Conservation (phyloP, 1,139 yeast species). For the Suhomyces taliae region DNA sequence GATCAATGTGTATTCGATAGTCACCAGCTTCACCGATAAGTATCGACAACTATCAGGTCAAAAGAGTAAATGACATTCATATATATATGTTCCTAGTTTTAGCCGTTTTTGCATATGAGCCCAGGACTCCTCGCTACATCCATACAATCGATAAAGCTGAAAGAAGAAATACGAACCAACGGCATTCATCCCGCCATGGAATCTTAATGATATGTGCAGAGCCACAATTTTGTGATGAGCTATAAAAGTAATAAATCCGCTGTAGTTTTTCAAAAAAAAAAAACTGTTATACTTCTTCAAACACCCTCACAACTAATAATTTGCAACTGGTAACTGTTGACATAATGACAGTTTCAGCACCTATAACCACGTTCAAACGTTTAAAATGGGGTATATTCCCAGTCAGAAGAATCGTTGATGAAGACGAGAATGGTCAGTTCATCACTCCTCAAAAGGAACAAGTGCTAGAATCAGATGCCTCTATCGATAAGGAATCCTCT, state of each 20-base stretch:
- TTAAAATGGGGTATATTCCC: constrained; percentile 55
- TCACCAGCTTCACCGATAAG: too few relatives aligned
- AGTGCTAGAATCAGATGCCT: constrained; percentile 9
- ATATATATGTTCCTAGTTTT: not conserved
- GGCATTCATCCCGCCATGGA: not conserved
- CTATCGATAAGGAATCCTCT: constrained; percentile 7
- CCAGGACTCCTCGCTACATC: not conserved
- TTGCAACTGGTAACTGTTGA: not conserved
- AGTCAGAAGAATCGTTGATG: constrained; percentile 45
- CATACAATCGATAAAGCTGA: too few relatives aligned
- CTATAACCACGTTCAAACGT: constrained; percentile 21
- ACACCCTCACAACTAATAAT: too few relatives aligned
- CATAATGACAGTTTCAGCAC: not conserved
- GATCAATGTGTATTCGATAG: too few relatives aligned
- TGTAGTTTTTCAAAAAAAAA: too few relatives aligned
- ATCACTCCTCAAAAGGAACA: constrained; percentile 7
- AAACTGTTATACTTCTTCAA: not conserved
- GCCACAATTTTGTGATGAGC: not conserved
- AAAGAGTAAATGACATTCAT: not conserved
- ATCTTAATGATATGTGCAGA: not conserved
- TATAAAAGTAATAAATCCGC: not conserved
- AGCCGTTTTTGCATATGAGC: not conserved
- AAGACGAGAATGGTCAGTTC: constrained; percentile 19
- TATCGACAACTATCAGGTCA: not conserved
- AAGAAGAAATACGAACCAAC: not conserved